phyloP scores from a whole-genome alignment of 768 basidiomycete species.

The Boletus fagicola region DNA sequence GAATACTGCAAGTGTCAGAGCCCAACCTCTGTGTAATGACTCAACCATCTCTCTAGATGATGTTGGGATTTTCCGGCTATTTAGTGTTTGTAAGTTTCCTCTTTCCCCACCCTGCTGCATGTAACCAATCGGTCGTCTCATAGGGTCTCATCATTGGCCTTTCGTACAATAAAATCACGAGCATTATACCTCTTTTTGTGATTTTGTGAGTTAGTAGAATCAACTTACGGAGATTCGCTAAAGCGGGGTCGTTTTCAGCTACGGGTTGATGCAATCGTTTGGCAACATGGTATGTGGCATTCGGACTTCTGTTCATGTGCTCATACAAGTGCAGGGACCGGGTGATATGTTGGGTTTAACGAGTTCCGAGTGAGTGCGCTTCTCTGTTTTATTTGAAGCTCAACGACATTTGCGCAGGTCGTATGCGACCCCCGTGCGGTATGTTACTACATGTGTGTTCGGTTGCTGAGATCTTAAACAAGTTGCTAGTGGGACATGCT shows the following conservation, averaged over 20 bases:
- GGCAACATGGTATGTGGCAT: slow-evolving; percentile 54
- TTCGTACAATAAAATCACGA: slow-evolving; percentile 60
- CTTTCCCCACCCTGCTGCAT: not conserved
- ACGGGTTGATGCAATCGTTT: slow-evolving; percentile 69
- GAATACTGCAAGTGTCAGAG: slow-evolving; percentile 44
- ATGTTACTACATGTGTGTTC: slow-evolving; percentile 1
- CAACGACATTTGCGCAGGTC: slow-evolving; percentile 39
- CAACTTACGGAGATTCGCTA: not conserved
- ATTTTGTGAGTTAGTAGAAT: slow-evolving; percentile 48
- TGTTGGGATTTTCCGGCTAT: slow-evolving; percentile 67
- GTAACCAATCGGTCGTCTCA: not conserved
- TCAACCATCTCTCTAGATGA: slow-evolving; percentile 44
- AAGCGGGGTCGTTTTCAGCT: slow-evolving; percentile 36
- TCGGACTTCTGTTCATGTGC: not conserved
- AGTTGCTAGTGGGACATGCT: slow-evolving; percentile 56
- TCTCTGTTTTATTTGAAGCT: slow-evolving; percentile 1
- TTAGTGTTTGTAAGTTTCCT: slow-evolving; percentile 51
- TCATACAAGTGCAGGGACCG: slow-evolving; percentile 48
- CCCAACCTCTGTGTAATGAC: not conserved
- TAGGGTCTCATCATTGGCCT: slow-evolving; percentile 55
- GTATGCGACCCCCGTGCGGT: slow-evolving; percentile 64
- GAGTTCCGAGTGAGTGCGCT: slow-evolving; percentile 54
- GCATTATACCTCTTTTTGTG: slow-evolving; percentile 63
- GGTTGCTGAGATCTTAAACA: not conserved
- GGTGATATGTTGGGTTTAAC: slow-evolving; percentile 70